Evolutionary conservation across 2,329 filamentous ascomycete genomes (phyloP).

Genomic region (Zymoseptoria passerinii): DNA sequence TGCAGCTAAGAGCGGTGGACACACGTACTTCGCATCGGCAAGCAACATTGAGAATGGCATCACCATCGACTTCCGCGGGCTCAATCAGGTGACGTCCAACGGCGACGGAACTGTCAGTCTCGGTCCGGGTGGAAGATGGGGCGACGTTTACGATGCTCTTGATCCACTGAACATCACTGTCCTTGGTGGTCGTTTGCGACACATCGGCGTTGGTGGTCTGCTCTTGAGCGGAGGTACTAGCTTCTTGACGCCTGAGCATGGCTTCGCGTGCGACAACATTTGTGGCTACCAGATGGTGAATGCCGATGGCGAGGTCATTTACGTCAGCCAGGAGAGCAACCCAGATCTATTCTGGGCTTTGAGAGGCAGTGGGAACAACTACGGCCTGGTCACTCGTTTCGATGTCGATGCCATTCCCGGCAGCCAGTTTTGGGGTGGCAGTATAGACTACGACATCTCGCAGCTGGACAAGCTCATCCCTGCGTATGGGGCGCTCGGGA

Average conservation of each 20-base stretch:
- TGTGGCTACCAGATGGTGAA: constrained; percentile 21
- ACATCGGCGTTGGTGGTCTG: constrained; percentile 23
- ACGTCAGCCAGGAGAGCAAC: constrained; percentile 13
- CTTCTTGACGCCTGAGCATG: constrained; percentile 19
- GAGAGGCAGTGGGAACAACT: constrained; percentile 19
- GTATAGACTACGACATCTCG: neutral
- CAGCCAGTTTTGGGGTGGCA: neutral
- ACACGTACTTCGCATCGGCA: constrained; percentile 16
- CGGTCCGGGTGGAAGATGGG: constrained; percentile 25
- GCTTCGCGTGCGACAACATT: constrained; percentile 24
- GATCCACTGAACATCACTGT: constrained; percentile 11
- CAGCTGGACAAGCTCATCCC: neutral
- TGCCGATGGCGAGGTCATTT: constrained; percentile 16
- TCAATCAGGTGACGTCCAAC: constrained; percentile 12
- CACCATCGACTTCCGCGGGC: constrained; percentile 17
- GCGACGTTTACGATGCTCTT: constrained; percentile 11
- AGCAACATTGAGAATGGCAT: constrained; percentile 20
- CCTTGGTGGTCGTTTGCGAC: constrained; percentile 15
- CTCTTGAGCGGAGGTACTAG: constrained; percentile 25
- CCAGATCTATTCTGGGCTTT: constrained; percentile 18
- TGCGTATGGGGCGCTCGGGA: neutral
- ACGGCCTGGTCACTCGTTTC: constrained; percentile 21
- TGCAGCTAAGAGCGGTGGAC: constrained; percentile 19
- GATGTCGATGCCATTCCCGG: constrained; percentile 13
- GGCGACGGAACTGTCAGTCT: constrained; percentile 22